Conservation (phyloP, 768 basidiomycete genomes). For the Boletus coccyginus region DNA sequence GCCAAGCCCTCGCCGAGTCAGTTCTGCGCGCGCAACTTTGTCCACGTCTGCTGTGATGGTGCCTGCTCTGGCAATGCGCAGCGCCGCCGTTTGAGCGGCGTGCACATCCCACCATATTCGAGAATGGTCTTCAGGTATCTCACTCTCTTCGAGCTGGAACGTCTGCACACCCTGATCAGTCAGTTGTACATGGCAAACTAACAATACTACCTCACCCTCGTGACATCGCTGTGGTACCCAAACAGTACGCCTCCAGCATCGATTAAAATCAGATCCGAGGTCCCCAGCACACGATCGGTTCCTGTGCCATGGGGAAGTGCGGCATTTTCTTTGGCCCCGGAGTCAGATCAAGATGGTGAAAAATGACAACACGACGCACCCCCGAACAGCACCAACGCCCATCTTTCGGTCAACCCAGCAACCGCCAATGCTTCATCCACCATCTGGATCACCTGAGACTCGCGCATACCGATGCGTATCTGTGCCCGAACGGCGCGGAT, state of each 20-base stretch:
- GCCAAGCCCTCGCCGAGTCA: constrained; percentile 44
- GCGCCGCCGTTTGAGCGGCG: constrained; percentile 58
- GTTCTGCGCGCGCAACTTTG: constrained; percentile 51
- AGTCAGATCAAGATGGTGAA: neutral
- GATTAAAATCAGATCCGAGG: constrained; percentile 67
- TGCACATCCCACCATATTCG: constrained; percentile 66
- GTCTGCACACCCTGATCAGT: constrained; percentile 40
- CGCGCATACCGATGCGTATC: constrained; percentile 69
- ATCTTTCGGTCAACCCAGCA: constrained; percentile 58
- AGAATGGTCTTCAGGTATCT: constrained; percentile 51
- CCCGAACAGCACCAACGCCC: constrained; percentile 74
- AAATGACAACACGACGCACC: constrained; percentile 41
- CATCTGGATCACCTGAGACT: constrained; percentile 65
- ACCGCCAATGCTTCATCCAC: constrained; percentile 51
- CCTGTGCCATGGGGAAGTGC: constrained; percentile 84
- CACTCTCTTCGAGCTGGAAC: constrained; percentile 57
- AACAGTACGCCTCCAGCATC: constrained; percentile 71
- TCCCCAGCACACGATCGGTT: constrained; percentile 56
- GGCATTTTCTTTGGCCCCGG: constrained; percentile 60
- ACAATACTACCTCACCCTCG: constrained; percentile 50
- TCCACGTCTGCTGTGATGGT: constrained; percentile 56
- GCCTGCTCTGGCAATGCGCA: constrained; percentile 46
- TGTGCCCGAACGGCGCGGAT: constrained; percentile 61
- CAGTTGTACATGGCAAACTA: neutral
- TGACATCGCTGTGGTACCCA: constrained; percentile 78